Evolutionary conservation across 352 stramenopile species (phyloP).

Genomic region (Poterioochromonas sp.): DNA sequence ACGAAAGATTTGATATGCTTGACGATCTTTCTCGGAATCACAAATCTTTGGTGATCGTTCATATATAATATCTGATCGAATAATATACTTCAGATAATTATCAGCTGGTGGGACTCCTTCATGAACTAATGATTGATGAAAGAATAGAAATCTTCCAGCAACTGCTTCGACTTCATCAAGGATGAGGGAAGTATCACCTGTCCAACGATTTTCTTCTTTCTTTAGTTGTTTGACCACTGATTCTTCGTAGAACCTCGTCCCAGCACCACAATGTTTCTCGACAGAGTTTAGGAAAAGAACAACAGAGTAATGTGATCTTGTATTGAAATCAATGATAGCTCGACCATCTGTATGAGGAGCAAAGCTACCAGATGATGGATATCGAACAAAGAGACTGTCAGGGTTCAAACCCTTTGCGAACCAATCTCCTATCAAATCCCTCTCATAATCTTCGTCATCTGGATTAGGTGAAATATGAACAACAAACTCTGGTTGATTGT

Average conservation of each 20-base stretch:
- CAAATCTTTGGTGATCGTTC: slow-evolving; percentile 34
- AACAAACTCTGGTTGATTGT: not conserved
- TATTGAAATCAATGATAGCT: slow-evolving; percentile 38
- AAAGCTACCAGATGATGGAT: slow-evolving; percentile 37
- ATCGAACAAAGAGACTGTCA: slow-evolving; percentile 38
- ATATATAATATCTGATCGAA: slow-evolving; percentile 45
- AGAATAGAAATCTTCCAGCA: slow-evolving; percentile 39
- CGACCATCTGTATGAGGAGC: slow-evolving; percentile 43
- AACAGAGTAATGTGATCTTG: slow-evolving; percentile 43
- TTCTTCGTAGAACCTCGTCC: slow-evolving; percentile 41
- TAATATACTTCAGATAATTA: slow-evolving; percentile 41
- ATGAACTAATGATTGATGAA: slow-evolving; percentile 42
- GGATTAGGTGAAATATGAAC: slow-evolving; percentile 7
- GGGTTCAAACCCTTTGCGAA: slow-evolving; percentile 36
- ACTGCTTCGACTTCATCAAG: slow-evolving; percentile 29
- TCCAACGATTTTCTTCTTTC: not conserved
- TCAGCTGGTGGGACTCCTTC: slow-evolving; percentile 34
- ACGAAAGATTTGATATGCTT: slow-evolving; percentile 38
- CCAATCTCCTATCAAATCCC: slow-evolving; percentile 40
- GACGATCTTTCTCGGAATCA: slow-evolving; percentile 30
- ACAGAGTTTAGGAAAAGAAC: slow-evolving; percentile 40
- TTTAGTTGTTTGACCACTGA: not conserved
- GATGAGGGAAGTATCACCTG: not conserved
- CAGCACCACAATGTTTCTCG: slow-evolving; percentile 28
- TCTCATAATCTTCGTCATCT: slow-evolving; percentile 31